These are phyloP conservation scores for Arthrobotrys megalospora DNA, from an alignment of 2,329 filamentous ascomycete species.

Conservation along the genomic window DNA sequence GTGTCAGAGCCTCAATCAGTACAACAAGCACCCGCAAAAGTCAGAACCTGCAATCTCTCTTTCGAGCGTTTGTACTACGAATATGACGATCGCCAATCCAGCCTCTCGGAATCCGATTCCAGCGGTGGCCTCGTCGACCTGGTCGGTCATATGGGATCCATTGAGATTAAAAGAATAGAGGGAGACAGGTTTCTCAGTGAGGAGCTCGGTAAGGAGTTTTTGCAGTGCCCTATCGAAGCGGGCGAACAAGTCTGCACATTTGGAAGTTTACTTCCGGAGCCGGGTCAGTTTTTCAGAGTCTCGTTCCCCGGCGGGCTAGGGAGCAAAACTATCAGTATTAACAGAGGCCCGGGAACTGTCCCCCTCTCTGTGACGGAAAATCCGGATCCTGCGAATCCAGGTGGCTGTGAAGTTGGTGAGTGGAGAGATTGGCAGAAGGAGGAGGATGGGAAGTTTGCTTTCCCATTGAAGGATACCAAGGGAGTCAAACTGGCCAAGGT, in stretches of 20 bases:
- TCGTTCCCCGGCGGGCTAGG: conserved; percentile 1
- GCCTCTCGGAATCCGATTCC: background rate
- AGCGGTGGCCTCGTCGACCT: background rate
- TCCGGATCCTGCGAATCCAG: conserved; percentile 8
- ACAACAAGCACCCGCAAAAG: background rate
- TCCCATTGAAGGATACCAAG: conserved; percentile 18
- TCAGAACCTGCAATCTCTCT: conserved; percentile 1
- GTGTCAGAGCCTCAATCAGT: background rate
- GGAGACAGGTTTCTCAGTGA: conserved; percentile 3
- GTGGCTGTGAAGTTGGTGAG: conserved; percentile 10
- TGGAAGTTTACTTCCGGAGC: background rate
- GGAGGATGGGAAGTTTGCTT: background rate
- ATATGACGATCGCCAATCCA: conserved; percentile 11
- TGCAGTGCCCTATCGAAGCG: background rate
- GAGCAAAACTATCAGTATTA: conserved; percentile 11
- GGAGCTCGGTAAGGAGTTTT: conserved; percentile 1
- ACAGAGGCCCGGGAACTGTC: background rate
- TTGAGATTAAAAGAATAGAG: conserved; percentile 1
- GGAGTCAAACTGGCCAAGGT: conserved; percentile 12
- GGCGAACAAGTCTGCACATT: background rate
- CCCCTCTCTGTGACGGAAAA: background rate
- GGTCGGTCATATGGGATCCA: conserved; percentile 7
- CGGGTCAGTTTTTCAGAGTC: background rate
- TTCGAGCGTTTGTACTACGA: conserved; percentile 33
- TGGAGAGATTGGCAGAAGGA: conserved; percentile 21